These are phyloP conservation scores for Nigrograna mackinnonii DNA, from an alignment of 2,329 filamentous ascomycete species.

Conservation along the genomic window DNA sequence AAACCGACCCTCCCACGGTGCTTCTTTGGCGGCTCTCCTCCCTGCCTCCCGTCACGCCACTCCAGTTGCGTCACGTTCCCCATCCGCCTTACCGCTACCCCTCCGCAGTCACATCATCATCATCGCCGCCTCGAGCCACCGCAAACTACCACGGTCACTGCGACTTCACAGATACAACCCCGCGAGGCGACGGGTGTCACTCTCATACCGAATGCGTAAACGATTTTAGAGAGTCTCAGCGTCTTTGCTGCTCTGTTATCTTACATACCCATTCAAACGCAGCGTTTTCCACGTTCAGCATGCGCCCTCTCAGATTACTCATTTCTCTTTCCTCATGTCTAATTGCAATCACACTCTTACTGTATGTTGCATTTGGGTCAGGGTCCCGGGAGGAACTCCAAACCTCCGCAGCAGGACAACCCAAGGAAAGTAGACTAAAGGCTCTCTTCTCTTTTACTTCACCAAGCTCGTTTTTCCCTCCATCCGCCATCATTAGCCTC, in stretches of 20 bases:
- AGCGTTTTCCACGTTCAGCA: constrained; percentile 24
- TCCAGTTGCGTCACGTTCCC: too few relatives aligned
- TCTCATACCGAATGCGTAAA: constrained; percentile 22
- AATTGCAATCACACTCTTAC: constrained; percentile 46
- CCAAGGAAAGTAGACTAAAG: constrained; percentile 33
- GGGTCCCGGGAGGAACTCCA: constrained; percentile 20
- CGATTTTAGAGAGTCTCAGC: constrained; percentile 22
- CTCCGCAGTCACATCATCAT: too few relatives aligned
- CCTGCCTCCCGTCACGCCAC: too few relatives aligned
- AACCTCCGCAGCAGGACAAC: constrained; percentile 2
- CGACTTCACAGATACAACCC: not conserved
- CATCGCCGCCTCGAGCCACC: not conserved
- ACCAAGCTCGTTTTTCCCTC: constrained; percentile 86
- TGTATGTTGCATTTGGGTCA: constrained; percentile 40
- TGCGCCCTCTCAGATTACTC: constrained; percentile 40
- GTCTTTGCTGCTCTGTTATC: constrained; percentile 9
- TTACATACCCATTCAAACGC: constrained; percentile 5
- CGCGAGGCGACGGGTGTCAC: not conserved
- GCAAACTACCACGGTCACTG: not conserved
- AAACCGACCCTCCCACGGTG: too few relatives aligned
- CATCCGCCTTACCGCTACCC: too few relatives aligned
- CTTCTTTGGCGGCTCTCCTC: too few relatives aligned
- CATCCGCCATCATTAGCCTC: constrained; percentile 92
- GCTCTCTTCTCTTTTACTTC: constrained; percentile 54
- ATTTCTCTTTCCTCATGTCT: constrained; percentile 49